These are phyloP conservation scores for Pseudogymnoascus sp. DNA, from an alignment of 2,329 filamentous ascomycete genomes.

Conservation along the genomic window DNA sequence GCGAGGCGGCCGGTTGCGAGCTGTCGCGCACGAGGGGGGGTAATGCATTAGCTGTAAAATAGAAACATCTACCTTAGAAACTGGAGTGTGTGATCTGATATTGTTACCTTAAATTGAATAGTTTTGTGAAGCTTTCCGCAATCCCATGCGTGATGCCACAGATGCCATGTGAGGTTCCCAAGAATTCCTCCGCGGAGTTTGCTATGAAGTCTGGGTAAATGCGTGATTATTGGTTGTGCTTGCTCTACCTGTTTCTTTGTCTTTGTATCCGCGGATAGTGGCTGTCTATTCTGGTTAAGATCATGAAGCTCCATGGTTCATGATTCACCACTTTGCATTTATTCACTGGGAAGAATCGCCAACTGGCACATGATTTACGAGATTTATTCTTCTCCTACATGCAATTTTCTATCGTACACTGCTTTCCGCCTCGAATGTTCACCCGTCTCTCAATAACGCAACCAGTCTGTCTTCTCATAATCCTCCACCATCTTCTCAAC, in stretches of 20 bases:
- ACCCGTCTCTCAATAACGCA: background rate
- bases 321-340: background rate
- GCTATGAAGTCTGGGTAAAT: background rate
- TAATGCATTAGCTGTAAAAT: constrained; percentile 12
- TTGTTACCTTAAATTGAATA: constrained; percentile 8
- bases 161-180: background rate
- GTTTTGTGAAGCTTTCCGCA: background rate
- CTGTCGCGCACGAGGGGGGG: constrained; percentile 8
- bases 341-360: background rate
- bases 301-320: background rate
- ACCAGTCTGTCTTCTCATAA: background rate
- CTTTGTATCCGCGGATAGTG: background rate
- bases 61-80: constrained; percentile 11
- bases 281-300: background rate
- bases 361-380: background rate
- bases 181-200: too few species aligned
- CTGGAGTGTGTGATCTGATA: constrained; percentile 8
- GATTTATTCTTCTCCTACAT: background rate
- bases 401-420: background rate
- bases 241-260: background rate
- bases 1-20: constrained; percentile 7
- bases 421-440: background rate
- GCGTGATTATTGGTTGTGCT: background rate
- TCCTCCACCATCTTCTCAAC: background rate
- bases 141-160: background rate